Base-by-base conservation (phyloP, 768 basidiomycete species). In the Pisolithus marmoratus region DNA sequence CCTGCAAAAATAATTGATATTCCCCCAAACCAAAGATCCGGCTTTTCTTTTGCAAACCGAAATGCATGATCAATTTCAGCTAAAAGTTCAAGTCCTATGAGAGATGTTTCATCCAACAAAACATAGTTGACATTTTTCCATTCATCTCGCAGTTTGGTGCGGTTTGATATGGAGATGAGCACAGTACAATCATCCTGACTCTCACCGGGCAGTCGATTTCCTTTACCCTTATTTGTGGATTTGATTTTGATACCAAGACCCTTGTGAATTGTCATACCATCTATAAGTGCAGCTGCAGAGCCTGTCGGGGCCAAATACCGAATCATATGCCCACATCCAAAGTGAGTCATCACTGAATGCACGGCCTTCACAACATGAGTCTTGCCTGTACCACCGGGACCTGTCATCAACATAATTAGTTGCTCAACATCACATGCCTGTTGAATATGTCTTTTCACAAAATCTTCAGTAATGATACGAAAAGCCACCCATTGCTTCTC, bases 361-460 rank as follows among this genome's bases (percentile, higher is more conserved):
- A 71, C 46, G 1, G 67, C 63, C 15, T 56, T 38, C 4, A 68
- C 61, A 27, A 68, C 59, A 41, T 69, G 61, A 5, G 62, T 70
- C 52, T 70, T 71, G 5, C 68, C 68, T 29, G 66, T 70, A 1
- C 68, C 67, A 3, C 66, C 69, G 4, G 68, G 64, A 1, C 68
- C 66, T 17, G 60, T 63, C 50, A 69, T 54, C 0, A 61, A 26
- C 59, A 66, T 53, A 2, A 5, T 1, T 1, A 40, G 17, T 6
- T 40, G 38, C 8, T 31, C 27, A 1, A 5, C 27, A 27, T 27
- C n/a, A n/a, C n/a, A n/a, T n/a, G n/a, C n/a, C n/a, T n/a, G n/a
- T n/a, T n/a, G n/a, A n/a, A n/a, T n/a, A n/a, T n/a, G n/a, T n/a
- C n/a, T n/a, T n/a, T n/a, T n/a, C n/a, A n/a, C n/a, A n/a, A n/a